These are phyloP conservation scores for Aspergillus fumigatiaffinis DNA, from an alignment of 2,329 filamentous ascomycete genomes.

Conservation along the genomic window DNA sequence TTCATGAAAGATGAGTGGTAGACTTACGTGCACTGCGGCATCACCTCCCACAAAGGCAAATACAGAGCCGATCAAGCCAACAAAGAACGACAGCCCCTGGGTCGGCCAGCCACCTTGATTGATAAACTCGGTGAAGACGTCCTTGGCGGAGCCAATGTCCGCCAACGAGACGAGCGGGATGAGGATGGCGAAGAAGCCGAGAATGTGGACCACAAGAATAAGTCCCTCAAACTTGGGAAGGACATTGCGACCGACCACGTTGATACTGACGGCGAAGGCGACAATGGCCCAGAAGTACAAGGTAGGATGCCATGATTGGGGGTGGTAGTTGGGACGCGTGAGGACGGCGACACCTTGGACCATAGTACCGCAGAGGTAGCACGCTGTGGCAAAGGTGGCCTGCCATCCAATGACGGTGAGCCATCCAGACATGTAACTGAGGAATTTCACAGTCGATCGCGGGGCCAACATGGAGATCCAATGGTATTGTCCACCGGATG, in stretches of 20 bases:
- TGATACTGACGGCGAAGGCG: constrained; percentile 37
- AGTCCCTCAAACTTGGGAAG: constrained; percentile 48
- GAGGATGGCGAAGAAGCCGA: constrained; percentile 51
- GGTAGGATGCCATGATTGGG: constrained; percentile 47
- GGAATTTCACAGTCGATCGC: constrained; percentile 26
- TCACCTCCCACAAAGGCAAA: constrained; percentile 23
- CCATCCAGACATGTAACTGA: constrained; percentile 42
- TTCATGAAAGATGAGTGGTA: not conserved
- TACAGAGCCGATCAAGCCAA: constrained; percentile 19
- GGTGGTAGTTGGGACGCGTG: constrained; percentile 32
- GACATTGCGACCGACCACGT: constrained; percentile 39
- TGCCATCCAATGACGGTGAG: constrained; percentile 44
- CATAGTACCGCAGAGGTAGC: constrained; percentile 29
- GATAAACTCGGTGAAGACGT: constrained; percentile 19
- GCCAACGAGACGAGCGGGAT: constrained; percentile 45
- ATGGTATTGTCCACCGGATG: constrained; percentile 38
- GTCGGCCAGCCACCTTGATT: constrained; percentile 21
- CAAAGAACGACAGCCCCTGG: constrained; percentile 22
- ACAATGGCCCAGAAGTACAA: constrained; percentile 46
- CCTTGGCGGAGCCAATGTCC: constrained; percentile 14
- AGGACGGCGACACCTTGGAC: constrained; percentile 37
- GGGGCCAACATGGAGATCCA: constrained; percentile 42
- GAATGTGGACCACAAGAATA: constrained; percentile 47
- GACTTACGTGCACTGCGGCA: constrained; percentile 22
- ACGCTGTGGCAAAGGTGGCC: constrained; percentile 35